These are phyloP conservation scores for Nematocida sp. DNA, from an alignment of 371 early-diverging fungal genomes.

Conservation along the genomic window DNA sequence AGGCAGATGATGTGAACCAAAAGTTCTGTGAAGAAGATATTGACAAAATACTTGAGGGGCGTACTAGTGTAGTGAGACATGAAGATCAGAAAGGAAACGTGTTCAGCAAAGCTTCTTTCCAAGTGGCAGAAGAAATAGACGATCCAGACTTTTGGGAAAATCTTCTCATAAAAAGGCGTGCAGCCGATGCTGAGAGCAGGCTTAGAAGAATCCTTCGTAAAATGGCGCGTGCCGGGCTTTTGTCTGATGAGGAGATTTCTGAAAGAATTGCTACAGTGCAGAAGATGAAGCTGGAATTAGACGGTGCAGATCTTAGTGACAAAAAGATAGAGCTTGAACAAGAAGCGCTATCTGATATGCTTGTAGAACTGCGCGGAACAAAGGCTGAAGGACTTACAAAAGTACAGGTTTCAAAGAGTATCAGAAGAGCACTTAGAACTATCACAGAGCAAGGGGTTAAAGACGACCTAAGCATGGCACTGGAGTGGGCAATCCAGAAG, in stretches of 20 bases:
- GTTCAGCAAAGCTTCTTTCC: constrained; percentile 88
- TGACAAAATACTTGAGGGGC: constrained; percentile 83
- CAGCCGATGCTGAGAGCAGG: constrained; percentile 67
- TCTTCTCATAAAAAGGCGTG: constrained; percentile 73
- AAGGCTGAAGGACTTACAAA: constrained; percentile 26
- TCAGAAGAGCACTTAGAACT: constrained; percentile 27
- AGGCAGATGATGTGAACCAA: constrained; percentile 75
- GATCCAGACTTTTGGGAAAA: constrained; percentile 96
- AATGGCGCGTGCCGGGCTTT: constrained; percentile 64
- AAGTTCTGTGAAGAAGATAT: constrained; percentile 90
- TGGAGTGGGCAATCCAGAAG: constrained; percentile 42
- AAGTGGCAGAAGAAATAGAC: constrained; percentile 77
- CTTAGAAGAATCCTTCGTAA: constrained; percentile 67
- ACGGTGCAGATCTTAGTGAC: neutral
- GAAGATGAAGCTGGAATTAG: neutral
- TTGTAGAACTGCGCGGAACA: constrained; percentile 39
- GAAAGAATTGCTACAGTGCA: constrained; percentile 30
- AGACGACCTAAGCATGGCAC: constrained; percentile 34
- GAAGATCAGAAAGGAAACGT: constrained; percentile 72
- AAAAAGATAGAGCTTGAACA: neutral
- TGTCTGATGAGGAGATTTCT: constrained; percentile 46
- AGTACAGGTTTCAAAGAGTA: constrained; percentile 6
- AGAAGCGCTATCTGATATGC: neutral
- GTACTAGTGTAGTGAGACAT: constrained; percentile 81
- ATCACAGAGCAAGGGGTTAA: constrained; percentile 3